These are phyloP conservation scores for Calycina herbarum DNA, from an alignment of 2,329 filamentous ascomycete species.

Conservation along the genomic window DNA sequence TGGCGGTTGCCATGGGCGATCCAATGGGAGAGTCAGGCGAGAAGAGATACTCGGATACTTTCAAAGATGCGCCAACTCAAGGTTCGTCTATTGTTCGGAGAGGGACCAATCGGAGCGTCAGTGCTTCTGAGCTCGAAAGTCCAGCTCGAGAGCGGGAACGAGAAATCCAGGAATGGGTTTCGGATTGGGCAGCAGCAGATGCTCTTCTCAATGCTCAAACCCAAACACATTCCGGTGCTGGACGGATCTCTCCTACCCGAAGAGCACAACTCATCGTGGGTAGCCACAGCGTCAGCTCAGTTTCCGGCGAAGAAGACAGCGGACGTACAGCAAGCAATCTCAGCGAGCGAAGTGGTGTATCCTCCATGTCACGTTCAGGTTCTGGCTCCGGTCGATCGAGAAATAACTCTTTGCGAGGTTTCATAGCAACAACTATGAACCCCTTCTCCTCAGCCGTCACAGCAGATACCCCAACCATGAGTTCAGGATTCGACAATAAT, in stretches of 20 bases:
- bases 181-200: conserved; percentile 40
- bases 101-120: conserved; percentile 18
- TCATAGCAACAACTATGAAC: conserved; percentile 32
- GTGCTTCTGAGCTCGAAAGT: conserved; percentile 28
- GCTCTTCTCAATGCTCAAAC: conserved; percentile 34
- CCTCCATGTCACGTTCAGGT: conserved; percentile 32
- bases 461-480: conserved; percentile 22
- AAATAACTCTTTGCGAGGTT: conserved; percentile 35
- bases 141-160: conserved; percentile 33
- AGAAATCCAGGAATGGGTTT: conserved; percentile 40
- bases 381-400: conserved; percentile 31
- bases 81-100: conserved; percentile 17
- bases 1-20: conserved; percentile 25
- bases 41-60: conserved; percentile 33
- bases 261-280: conserved; percentile 33
- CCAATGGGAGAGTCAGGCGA: conserved; percentile 19
- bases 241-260: conserved; percentile 36
- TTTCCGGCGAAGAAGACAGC: conserved; percentile 35
- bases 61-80: conserved; percentile 27
- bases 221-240: conserved; percentile 31
- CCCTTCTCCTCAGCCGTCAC: conserved; percentile 29
- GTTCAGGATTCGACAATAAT: conserved; percentile 25
- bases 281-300: conserved; percentile 26
- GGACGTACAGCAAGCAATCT: conserved; percentile 38
- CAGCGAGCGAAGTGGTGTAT: conserved; percentile 35